A percentile compares a stretch with the other conserved stretches of the same genome.
Conservation (phyloP, 352 stramenopile species). For the Phytophthora citricola region DNA sequence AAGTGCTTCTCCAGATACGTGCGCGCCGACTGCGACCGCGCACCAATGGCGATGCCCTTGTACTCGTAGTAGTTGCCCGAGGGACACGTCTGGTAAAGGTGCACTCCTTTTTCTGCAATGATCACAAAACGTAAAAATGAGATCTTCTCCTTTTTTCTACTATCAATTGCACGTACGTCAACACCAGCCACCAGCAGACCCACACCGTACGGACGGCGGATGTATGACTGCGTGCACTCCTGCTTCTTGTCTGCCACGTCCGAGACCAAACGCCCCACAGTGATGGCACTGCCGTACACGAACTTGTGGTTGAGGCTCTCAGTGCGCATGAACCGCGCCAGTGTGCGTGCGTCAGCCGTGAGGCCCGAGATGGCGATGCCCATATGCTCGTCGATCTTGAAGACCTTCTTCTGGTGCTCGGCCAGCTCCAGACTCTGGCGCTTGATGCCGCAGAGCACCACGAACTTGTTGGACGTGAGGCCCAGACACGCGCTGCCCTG, state of each 20-base stretch:
- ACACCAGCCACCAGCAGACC: slow-evolving; percentile 95
- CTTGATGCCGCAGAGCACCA: slow-evolving; percentile 93
- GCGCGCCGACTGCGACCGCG: slow-evolving; percentile 95
- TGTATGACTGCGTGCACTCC: slow-evolving; percentile 99
- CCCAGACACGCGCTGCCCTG: slow-evolving; percentile 97
- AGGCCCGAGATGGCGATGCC: slow-evolving; percentile 97
- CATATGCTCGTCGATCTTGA: slow-evolving; percentile 99
- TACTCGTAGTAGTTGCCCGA: slow-evolving; percentile 99
- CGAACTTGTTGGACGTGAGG: slow-evolving; percentile 93
- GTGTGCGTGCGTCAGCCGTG: slow-evolving; percentile 96
- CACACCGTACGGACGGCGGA: slow-evolving; percentile 98
- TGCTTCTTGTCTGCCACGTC: slow-evolving; percentile 99
- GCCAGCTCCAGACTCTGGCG: slow-evolving; percentile 91
- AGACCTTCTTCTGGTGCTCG: slow-evolving; percentile 98
- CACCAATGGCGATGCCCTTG: slow-evolving; percentile 97
- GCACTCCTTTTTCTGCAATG: slow-evolving; percentile 93
- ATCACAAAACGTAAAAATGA: slow-evolving; percentile 10
- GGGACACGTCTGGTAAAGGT: slow-evolving; percentile 99
- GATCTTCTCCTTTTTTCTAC: background rate
- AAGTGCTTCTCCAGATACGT: slow-evolving; percentile 99
- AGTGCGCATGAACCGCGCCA: slow-evolving; percentile 96
- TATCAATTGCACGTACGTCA: slow-evolving; percentile 61
- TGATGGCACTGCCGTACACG: slow-evolving; percentile 96
- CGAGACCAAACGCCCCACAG: slow-evolving; percentile 93
- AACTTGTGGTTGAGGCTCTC: slow-evolving; percentile 99